Conservation (phyloP, 2,329 filamentous ascomycete genomes). For the Seiridium cupressi region DNA sequence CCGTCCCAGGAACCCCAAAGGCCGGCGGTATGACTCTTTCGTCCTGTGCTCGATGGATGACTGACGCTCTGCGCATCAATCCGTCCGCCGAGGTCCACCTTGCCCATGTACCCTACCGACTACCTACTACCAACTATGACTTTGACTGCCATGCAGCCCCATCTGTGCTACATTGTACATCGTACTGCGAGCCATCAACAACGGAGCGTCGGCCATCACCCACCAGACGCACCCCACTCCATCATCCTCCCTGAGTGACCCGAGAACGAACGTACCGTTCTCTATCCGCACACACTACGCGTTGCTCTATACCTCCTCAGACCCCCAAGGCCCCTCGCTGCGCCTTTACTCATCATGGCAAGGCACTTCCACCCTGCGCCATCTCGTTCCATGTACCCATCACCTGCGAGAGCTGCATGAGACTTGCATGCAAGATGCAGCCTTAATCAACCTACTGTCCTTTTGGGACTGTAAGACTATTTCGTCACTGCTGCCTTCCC, state of each 20-base stretch:
- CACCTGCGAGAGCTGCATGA: conserved; percentile 1
- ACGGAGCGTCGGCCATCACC: neutral
- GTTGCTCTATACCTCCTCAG: neutral
- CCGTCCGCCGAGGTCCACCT: neutral
- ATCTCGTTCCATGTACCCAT: conserved; percentile 5
- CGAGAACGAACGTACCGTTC: neutral
- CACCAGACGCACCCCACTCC: neutral
- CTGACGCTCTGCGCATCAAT: neutral
- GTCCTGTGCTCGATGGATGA: neutral
- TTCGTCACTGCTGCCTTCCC: conserved; percentile 10
- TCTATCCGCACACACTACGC: neutral
- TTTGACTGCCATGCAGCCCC: too few species aligned
- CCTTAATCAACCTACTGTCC: neutral
- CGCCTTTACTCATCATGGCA: conserved; percentile 10
- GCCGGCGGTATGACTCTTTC: neutral
- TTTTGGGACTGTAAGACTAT: conserved; percentile 5
- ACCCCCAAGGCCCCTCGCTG: neutral
- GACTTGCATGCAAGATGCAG: conserved; percentile 4
- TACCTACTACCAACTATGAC: too few species aligned
- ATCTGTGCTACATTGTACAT: neutral
- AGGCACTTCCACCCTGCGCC: conserved; percentile 8
- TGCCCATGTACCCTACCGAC: too few species aligned
- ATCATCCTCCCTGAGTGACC: conserved; percentile 1
- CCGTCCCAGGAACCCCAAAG: neutral
- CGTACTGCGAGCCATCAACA: neutral